Evolutionary conservation across 352 stramenopile species (phyloP).

Genomic region (Phytopythium cucurbitacearum): DNA sequence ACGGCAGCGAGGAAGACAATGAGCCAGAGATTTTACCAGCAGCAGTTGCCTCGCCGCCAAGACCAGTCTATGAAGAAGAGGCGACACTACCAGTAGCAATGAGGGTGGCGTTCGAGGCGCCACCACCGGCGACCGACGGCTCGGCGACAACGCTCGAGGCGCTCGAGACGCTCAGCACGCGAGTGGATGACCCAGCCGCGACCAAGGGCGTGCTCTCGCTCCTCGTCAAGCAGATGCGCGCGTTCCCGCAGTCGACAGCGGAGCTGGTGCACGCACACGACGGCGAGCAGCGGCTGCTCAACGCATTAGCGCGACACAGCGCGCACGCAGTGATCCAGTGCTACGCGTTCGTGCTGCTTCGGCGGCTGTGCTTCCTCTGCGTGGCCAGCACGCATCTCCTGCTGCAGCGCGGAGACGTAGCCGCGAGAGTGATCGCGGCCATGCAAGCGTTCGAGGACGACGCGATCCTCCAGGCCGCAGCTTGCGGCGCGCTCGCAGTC

Average conservation of each 20-base stretch:
- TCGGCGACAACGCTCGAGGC: slow-evolving; percentile 16
- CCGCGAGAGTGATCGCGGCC: slow-evolving; percentile 43
- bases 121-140: slow-evolving; percentile 9
- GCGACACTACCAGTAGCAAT: neutral
- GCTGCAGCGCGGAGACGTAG: slow-evolving; percentile 35
- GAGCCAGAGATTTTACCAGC: neutral
- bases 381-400: slow-evolving; percentile 55
- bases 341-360: slow-evolving; percentile 72
- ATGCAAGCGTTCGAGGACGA: slow-evolving; percentile 73
- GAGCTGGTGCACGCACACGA: slow-evolving; percentile 41
- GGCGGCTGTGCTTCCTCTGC: slow-evolving; percentile 70
- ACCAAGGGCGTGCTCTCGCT: slow-evolving; percentile 62
- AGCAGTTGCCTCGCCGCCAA: neutral
- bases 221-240: slow-evolving; percentile 79
- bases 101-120: neutral
- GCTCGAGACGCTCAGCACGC: slow-evolving; percentile 40
- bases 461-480: slow-evolving; percentile 73
- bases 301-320: slow-evolving; percentile 51
- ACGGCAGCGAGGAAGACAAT: neutral
- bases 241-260: slow-evolving; percentile 57
- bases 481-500: slow-evolving; percentile 68
- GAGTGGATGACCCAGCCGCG: slow-evolving; percentile 30
- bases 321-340: slow-evolving; percentile 75
- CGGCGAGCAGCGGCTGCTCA: slow-evolving; percentile 51
- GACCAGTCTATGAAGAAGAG: neutral